Evolutionary conservation across 345 rosid genomes (phyloP), one percentile per base, ranked within the genome.

Genomic region (Salix brachista): DNA sequence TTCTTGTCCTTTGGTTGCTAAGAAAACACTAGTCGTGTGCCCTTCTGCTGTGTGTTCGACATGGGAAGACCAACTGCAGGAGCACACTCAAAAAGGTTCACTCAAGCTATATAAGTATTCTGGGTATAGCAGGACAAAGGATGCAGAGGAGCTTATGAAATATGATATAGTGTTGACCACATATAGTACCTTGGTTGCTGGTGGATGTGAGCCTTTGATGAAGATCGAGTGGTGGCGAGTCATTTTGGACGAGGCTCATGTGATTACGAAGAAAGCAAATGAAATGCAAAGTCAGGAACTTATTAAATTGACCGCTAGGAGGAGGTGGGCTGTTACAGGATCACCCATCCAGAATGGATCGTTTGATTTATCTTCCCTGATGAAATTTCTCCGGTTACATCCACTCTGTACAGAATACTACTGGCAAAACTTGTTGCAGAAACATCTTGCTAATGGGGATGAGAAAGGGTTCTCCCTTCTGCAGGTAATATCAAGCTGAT

Each of bases 301-400:
- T 74, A 73, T 85, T 61, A 84, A 81, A 56, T 70, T 94, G 84
- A 91, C 84, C 46, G 94, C 93, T 74, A 80, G 77, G 68, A 34
- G 89, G 75, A 89, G 93, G 75, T 94, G 98, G 98, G 94, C 77
- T 64, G 97, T 94, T 71, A 94, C 96, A 30, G 97, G 98, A 80
- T 91, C 94, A 16, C 98, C 97, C 32, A 92, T 92, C 60, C 98
- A 94, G 83, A 94, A 94, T 79, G 92, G 94, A 42, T 89, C 94
- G 1, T 69, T 78, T 41, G 95, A 94, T 80, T 79, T 91, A 86
- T 90, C 85, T 82, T 91, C 97, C 48, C 69, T 92, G 86, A 92
- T 94, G 96, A 89, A 86, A 2, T 94, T 94, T 83, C 73, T 94
- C 80, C 89, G 73, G 60, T 94, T 92, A 80, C 92, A 92, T 73